Base-by-base conservation (phyloP, 331 rosid genomes). In the Rhamnella rubrinervis region DNA sequence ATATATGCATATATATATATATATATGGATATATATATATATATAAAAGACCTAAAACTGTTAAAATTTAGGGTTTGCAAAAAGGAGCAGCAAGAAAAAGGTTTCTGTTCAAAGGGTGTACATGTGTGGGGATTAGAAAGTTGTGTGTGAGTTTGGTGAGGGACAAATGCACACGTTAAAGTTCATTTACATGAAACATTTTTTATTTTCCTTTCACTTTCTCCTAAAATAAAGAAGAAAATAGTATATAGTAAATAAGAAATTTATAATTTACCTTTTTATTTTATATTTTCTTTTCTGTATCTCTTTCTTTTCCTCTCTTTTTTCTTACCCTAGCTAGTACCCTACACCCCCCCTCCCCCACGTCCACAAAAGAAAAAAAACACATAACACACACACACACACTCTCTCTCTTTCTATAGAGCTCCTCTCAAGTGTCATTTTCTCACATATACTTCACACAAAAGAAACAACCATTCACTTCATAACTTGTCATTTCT, bases 391-490 rank as follows among this genome's bases (percentile, higher is more conserved):
- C 38, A 7, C 23, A 4, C 23, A 26, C 31, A 26, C 4, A 26
- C 31, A 26, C 16, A 50, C 71, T 66, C 53, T 11, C 61, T 25
- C 61, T 7, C 26, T 64, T 39, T 28, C 71, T 52, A 17, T 51
- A 15, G 25, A 6, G 13, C 66, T 62, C 66, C 71, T 76, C 84
- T 85, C 85, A 87, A 91, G 92, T 91, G 99, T 95, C 99, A 89
- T 95, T 91, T 85, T 91, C 97, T 86, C 95, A 73, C 96, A 86
- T 84, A 95, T 84, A 85, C 97, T 91, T 91, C 95, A 86, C 96
- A 87, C 96, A 84, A 85, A 84, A 81, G 92, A 90, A 85, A 88
- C 91, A 88, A 70, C 92, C 92, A 88, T 90, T 93, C 92, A 85
- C 95, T 90, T 86, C 96, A 88, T 84, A 85, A 80, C 89, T 90